Percentiles rank a stretch among this genome's conserved stretches.
These are phyloP conservation scores for Apiospora kogelbergensis DNA, from an alignment of 2,329 filamentous ascomycete genomes.

Conservation along the genomic window DNA sequence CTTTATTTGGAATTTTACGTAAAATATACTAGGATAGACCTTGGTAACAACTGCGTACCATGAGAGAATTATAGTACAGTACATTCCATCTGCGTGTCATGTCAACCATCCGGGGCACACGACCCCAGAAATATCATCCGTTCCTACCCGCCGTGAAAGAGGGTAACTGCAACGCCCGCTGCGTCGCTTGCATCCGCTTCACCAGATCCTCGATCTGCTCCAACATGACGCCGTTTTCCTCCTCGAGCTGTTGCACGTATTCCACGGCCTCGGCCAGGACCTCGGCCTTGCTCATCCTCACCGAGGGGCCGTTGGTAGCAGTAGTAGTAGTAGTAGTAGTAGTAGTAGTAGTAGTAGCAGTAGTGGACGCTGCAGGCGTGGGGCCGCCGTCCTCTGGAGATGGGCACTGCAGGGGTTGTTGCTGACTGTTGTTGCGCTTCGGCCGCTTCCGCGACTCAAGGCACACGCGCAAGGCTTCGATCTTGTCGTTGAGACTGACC, in stretches of 20 bases:
- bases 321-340: not conserved
- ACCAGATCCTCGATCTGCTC: not conserved
- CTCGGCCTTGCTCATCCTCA: conserved; percentile 3
- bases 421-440: not conserved
- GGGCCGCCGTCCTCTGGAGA: not conserved
- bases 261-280: not conserved
- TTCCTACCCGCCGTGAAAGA: not conserved
- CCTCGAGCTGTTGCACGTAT: not conserved
- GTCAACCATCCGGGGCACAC: not conserved
- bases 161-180: not conserved
- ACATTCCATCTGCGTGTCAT: too few species aligned
- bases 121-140: not conserved
- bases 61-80: not conserved
- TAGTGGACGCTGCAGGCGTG: not conserved
- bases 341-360: not conserved
- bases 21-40: not conserved
- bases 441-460: not conserved
- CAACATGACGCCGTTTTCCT: not conserved
- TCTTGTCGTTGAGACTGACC: not conserved
- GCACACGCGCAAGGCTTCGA: not conserved
- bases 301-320: not conserved
- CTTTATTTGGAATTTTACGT: too few species aligned
- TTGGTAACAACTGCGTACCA: not conserved
- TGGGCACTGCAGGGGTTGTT: not conserved
- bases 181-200: not conserved